Evolutionary conservation across 2,329 filamentous ascomycete species (phyloP).

Genomic region (Grosmannia serpens): DNA sequence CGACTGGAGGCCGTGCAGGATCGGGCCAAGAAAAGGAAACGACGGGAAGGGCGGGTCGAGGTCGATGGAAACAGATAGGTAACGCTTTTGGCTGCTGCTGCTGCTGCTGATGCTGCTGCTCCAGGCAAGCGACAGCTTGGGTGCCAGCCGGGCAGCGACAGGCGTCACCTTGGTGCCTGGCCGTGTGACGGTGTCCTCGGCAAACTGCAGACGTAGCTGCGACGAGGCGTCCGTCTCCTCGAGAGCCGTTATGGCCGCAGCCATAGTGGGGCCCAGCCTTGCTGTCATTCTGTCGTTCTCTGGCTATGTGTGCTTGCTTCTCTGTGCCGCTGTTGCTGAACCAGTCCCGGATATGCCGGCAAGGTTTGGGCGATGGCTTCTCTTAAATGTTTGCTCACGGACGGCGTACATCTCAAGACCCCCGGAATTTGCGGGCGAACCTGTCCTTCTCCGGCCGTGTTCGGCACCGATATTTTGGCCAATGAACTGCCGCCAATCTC

Average conservation of each 20-base stretch:
- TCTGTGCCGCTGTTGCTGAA: too few species aligned
- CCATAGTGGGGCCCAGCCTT: neutral
- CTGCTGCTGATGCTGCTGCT: neutral
- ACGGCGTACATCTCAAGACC: neutral
- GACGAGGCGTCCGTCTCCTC: neutral
- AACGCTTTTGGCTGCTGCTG: constrained; percentile 13
- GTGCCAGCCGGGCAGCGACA: neutral
- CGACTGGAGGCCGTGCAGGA: constrained; percentile 36
- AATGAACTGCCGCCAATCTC: too few species aligned
- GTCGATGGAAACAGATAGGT: constrained; percentile 31
- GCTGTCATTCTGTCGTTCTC: neutral
- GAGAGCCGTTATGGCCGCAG: neutral
- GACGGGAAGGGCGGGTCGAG: constrained; percentile 34
- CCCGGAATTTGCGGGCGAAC: neutral
- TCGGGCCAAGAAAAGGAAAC: constrained; percentile 28
- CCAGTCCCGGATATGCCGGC: too few species aligned
- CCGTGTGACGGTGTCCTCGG: neutral
- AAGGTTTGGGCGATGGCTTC: neutral
- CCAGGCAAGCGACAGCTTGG: neutral
- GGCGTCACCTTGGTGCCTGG: neutral
- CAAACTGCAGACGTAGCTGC: constrained; percentile 3
- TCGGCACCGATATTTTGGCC: neutral
- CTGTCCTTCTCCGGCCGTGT: neutral
- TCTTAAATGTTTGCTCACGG: neutral
- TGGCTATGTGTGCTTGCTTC: neutral